phyloP scores from a whole-genome alignment of 805 yeast genomes.

The Saccharomycopsis fodiens region DNA sequence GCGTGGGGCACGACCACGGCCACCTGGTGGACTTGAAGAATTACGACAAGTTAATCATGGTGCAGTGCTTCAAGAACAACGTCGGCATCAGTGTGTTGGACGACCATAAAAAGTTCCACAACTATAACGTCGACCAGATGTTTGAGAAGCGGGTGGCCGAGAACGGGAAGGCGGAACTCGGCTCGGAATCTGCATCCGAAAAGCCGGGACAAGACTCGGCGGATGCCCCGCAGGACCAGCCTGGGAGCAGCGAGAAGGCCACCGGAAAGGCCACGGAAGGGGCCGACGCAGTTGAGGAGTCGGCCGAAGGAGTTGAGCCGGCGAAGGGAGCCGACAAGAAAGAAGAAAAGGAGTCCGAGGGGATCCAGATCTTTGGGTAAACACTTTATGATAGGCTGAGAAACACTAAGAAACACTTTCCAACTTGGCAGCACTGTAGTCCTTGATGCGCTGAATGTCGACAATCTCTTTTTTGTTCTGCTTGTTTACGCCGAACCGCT shows the following conservation, averaged over 20 bases:
- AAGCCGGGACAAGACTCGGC: too few relatives aligned
- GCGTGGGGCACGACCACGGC: conserved; percentile 60
- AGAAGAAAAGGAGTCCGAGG: neutral
- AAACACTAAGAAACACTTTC: neutral
- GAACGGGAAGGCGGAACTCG: neutral
- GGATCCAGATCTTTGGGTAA: neutral
- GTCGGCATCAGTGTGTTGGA: conserved; percentile 82
- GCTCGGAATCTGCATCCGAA: neutral
- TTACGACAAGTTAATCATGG: conserved; percentile 69
- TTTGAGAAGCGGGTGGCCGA: conserved; percentile 33
- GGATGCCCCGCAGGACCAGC: too few relatives aligned
- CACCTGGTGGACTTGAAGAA: conserved; percentile 76
- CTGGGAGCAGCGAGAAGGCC: conserved; percentile 15
- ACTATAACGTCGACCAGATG: conserved; percentile 78
- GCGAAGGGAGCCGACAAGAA: neutral
- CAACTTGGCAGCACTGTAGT: neutral
- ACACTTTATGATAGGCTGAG: neutral
- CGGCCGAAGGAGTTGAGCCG: too few relatives aligned
- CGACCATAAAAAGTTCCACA: conserved; percentile 51
- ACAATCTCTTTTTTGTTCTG: conserved; percentile 8
- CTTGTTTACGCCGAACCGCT: conserved; percentile 1
- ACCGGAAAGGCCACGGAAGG: conserved; percentile 21
- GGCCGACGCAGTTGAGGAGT: neutral
- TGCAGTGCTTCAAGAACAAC: conserved; percentile 83
- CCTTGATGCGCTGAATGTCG: conserved; percentile 8